Conservation (phyloP, 2,329 filamentous ascomycete genomes). For the Fusarium aywerte region DNA sequence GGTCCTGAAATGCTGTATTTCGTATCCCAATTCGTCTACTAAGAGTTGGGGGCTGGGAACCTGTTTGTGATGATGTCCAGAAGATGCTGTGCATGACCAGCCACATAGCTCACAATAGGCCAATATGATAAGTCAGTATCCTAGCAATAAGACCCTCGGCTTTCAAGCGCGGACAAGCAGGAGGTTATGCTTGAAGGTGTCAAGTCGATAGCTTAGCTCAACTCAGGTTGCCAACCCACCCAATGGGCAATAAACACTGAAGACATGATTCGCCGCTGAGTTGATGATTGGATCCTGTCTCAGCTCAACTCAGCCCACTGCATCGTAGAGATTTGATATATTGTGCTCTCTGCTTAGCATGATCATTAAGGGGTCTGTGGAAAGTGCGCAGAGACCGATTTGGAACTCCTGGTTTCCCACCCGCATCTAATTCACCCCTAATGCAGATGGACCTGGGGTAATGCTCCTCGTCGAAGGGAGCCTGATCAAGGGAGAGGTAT, state of each 20-base stretch:
- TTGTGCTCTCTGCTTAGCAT: conserved; percentile 5
- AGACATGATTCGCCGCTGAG: conserved; percentile 3
- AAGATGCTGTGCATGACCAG: background rate
- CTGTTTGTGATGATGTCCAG: conserved; percentile 7
- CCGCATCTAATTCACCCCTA: conserved; percentile 1
- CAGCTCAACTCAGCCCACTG: conserved; percentile 10
- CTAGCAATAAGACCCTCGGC: conserved; percentile 7
- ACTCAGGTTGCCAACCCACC: conserved; percentile 4
- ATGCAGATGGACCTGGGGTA: conserved; percentile 14
- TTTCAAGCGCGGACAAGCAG: conserved; percentile 22
- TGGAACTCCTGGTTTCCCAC: conserved; percentile 11
- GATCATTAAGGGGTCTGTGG: background rate
- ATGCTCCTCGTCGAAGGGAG: background rate
- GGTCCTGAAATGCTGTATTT: background rate
- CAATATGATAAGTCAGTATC: background rate
- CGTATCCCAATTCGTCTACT: background rate
- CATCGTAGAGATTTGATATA: background rate
- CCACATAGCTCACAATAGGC: background rate
- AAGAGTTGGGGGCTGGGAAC: background rate
- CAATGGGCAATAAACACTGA: conserved; percentile 11
- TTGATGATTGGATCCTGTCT: conserved; percentile 14
- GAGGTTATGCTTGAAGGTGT: background rate
- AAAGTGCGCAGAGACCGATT: conserved; percentile 15
- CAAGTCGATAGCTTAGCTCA: background rate
- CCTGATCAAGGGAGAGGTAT: background rate